Evolutionary conservation across 1,139 yeast genomes (phyloP).

Genomic region (Trichomonascaceae sp.): DNA sequence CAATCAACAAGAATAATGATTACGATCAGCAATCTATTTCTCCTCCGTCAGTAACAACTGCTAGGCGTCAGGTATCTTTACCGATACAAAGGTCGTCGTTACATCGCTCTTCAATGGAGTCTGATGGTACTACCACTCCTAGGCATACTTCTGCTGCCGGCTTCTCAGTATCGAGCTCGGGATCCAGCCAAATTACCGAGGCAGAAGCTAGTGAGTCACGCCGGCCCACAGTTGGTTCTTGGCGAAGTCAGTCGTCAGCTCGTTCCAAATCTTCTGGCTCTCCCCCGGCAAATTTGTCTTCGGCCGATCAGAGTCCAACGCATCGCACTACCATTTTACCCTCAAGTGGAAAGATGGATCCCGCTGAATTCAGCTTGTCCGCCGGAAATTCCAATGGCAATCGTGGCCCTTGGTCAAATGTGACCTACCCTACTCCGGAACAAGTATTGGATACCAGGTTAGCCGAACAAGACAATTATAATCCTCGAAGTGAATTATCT

Average conservation of each 20-base stretch:
- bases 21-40: not conserved
- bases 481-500: not conserved
- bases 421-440: conserved; percentile 14
- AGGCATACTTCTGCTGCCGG: not conserved
- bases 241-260: not conserved
- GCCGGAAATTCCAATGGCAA: not conserved
- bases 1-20: not conserved
- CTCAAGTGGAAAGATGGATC: conserved; percentile 17
- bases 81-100: not conserved
- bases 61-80: not conserved
- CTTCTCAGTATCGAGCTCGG: not conserved
- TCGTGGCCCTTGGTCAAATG: not conserved
- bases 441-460: conserved; percentile 20
- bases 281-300: not conserved
- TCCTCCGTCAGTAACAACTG: not conserved
- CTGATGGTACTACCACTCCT: conserved; percentile 2
- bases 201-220: not conserved
- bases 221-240: not conserved
- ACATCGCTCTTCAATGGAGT: not conserved
- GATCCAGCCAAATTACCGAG: not conserved
- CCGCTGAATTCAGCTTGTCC: conserved; percentile 18
- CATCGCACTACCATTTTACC: conserved; percentile 1
- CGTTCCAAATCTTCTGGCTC: conserved; percentile 2
- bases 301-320: not conserved
- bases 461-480: conserved; percentile 10